phyloP scores from a whole-genome alignment of 2,329 filamentous ascomycete genomes.

The Colletotrichum trifolii region DNA sequence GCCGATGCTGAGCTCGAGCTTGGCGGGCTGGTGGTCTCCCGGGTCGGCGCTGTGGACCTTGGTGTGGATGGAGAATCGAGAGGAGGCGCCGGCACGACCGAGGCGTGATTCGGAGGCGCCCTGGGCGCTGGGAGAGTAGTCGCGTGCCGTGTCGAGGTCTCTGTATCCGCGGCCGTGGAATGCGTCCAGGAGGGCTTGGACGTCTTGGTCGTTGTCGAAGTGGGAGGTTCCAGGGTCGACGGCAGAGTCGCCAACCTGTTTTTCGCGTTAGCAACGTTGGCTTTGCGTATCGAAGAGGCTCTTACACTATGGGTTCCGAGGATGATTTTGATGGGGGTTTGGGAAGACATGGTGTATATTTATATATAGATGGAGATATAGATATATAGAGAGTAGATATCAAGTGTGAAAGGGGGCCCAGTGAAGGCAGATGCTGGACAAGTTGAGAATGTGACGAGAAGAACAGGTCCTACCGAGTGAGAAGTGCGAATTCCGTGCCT shows the following conservation, averaged over 20 bases:
- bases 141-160: constrained; percentile 47
- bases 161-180: constrained; percentile 43
- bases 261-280: no score
- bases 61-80: constrained; percentile 49
- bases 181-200: constrained; percentile 39
- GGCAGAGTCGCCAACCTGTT: constrained; percentile 33
- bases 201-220: constrained; percentile 40
- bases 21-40: constrained; percentile 43
- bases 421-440: no score
- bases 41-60: constrained; percentile 44
- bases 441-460: no score
- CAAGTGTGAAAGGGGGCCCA: no score
- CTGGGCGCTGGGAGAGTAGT: constrained; percentile 43
- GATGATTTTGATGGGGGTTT: no score
- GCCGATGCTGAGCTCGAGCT: constrained; percentile 44
- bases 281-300: no score
- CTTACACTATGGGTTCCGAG: no score
- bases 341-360: no score
- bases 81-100: constrained; percentile 42
- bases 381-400: no score
- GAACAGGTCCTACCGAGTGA: no score
- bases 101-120: constrained; percentile 46
- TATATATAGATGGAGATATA: no score
- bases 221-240: constrained; percentile 11
- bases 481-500: no score